Conservation (phyloP, 495 filamentous ascomycete genomes). For the Aspergillus sclerotiicarbonarius region DNA sequence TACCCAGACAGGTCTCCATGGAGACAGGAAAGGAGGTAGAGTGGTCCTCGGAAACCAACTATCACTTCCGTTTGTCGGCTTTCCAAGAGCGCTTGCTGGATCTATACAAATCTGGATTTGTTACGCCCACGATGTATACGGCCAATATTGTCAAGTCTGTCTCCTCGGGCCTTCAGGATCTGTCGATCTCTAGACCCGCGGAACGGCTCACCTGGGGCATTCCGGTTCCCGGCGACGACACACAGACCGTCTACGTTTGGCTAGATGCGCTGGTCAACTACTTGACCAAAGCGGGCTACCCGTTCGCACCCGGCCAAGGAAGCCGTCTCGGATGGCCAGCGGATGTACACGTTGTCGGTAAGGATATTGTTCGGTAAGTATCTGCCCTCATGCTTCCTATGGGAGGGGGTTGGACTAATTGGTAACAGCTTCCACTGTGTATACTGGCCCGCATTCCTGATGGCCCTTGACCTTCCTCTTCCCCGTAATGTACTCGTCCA, state of each 20-base stretch:
- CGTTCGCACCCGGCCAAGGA: conserved; percentile 66
- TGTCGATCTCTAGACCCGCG: conserved; percentile 82
- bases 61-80: conserved; percentile 87
- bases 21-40: conserved; percentile 93
- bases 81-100: conserved; percentile 72
- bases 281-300: conserved; percentile 82
- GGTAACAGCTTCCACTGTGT: conserved; percentile 76
- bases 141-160: conserved; percentile 68
- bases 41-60: conserved; percentile 91
- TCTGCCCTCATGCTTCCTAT: background rate
- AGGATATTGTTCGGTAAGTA: conserved; percentile 79
- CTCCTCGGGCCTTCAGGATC: conserved; percentile 68
- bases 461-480: conserved; percentile 81
- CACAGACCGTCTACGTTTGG: conserved; percentile 97
- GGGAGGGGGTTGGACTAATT: background rate
- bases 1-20: conserved; percentile 54
- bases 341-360: conserved; percentile 88
- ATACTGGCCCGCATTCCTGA: conserved; percentile 95
- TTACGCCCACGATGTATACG: conserved; percentile 66
- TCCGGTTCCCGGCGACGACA: conserved; percentile 75
- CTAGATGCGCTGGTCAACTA: conserved; percentile 95
- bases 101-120: conserved; percentile 74
- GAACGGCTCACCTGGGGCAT: conserved; percentile 87
- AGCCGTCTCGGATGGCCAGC: conserved; percentile 75
- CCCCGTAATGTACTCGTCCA: conserved; percentile 83